phyloP scores from a whole-genome alignment of 2,329 filamentous ascomycete species.

The Nannizziopsis arthrosporioides region DNA sequence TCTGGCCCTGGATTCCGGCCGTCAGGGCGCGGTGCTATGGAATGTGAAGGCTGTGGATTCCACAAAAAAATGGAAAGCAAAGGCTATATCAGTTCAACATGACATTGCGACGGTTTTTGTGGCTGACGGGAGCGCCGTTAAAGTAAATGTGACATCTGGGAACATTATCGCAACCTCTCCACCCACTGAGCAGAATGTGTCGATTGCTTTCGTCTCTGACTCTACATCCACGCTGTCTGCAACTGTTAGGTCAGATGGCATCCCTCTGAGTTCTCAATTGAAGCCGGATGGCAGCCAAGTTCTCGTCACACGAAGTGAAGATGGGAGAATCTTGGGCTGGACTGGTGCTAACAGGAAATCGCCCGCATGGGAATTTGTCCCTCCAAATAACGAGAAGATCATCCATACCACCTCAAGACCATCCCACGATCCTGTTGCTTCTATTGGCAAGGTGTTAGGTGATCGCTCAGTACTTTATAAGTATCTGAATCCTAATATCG shows the following conservation, averaged over 20 bases:
- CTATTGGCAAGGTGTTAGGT: constrained; percentile 85
- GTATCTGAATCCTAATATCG: constrained; percentile 79
- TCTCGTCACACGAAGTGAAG: constrained; percentile 32
- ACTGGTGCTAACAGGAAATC: constrained; percentile 25
- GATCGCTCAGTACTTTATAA: constrained; percentile 94
- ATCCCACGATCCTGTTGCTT: constrained; percentile 74
- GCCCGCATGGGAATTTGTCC: constrained; percentile 61
- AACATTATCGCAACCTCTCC: constrained; percentile 27
- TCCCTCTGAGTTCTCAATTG: constrained; percentile 20
- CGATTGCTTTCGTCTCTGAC: constrained; percentile 25
- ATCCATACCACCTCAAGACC: constrained; percentile 56
- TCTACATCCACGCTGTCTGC: constrained; percentile 20
- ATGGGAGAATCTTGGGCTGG: constrained; percentile 37
- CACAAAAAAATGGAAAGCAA: constrained; percentile 52
- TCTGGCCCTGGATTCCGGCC: constrained; percentile 66
- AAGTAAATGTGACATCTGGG: constrained; percentile 37
- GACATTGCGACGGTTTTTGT: constrained; percentile 49
- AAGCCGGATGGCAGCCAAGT: constrained; percentile 25
- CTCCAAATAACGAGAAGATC: constrained; percentile 55
- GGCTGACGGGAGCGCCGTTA: constrained; percentile 50
- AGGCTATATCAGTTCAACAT: constrained; percentile 54
- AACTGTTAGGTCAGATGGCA: constrained; percentile 28
- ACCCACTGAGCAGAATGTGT: constrained; percentile 21
- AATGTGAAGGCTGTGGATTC: constrained; percentile 52
- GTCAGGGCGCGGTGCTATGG: constrained; percentile 66